phyloP scores from a whole-genome alignment of 2,329 filamentous ascomycete species.

The Thielaviopsis euricoi region DNA sequence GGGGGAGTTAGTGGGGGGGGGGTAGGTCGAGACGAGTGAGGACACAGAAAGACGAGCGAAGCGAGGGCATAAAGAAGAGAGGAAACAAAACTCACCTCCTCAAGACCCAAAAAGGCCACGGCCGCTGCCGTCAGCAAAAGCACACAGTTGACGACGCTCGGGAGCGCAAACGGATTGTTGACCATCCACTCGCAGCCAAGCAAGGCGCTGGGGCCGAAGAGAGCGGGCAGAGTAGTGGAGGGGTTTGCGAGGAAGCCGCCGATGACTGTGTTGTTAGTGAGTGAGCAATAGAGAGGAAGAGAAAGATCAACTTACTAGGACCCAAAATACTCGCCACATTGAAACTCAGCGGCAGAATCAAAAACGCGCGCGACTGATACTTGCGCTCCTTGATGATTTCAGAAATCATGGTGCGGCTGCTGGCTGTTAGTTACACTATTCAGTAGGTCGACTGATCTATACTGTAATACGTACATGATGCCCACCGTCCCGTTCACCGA shows the following conservation, averaged over 20 bases:
- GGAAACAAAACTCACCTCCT: slow-evolving; percentile 36
- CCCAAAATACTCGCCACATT: slow-evolving; percentile 30
- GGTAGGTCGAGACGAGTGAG: slow-evolving; percentile 4
- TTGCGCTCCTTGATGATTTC: slow-evolving; percentile 32
- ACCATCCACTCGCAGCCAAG: slow-evolving; percentile 49
- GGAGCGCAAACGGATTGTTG: slow-evolving; percentile 51
- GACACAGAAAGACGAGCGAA: not conserved
- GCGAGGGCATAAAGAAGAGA: not conserved
- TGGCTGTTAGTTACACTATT: too few species aligned
- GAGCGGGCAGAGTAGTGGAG: slow-evolving; percentile 37
- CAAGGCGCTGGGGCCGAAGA: slow-evolving; percentile 44
- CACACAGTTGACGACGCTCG: slow-evolving; percentile 47
- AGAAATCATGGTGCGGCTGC: slow-evolving; percentile 30
- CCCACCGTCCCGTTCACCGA: slow-evolving; percentile 32
- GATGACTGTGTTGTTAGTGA: slow-evolving; percentile 23
- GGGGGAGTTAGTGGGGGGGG: too few species aligned
- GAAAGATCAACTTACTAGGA: slow-evolving; percentile 20
- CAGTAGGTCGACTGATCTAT: too few species aligned
- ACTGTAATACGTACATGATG: slow-evolving; percentile 30
- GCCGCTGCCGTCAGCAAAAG: slow-evolving; percentile 40
- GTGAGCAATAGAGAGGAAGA: not conserved
- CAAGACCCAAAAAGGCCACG: slow-evolving; percentile 44
- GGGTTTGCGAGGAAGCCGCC: slow-evolving; percentile 56
- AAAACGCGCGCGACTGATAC: slow-evolving; percentile 30
- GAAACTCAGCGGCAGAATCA: slow-evolving; percentile 31